Conservation (phyloP, 208 protist species). For the Acanthamoeba healyi region DNA sequence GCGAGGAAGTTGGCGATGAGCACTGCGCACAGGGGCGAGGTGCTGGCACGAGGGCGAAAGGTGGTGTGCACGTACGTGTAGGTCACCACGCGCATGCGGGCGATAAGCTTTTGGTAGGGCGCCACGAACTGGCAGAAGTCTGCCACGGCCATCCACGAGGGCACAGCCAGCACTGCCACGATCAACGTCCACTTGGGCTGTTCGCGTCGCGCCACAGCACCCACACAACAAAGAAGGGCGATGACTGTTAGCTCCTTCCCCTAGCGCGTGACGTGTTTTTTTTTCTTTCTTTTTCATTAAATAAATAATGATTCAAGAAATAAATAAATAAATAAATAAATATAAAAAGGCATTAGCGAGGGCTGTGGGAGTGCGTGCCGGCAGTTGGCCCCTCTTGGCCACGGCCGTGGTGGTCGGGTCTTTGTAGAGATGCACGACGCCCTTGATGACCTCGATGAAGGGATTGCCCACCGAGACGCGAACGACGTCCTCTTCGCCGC, state of each 20-base stretch:
- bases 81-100: conserved; percentile 22
- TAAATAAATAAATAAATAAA: conserved; percentile 8
- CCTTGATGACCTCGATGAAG: conserved; percentile 58
- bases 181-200: conserved; percentile 38
- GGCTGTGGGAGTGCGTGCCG: neutral
- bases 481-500: neutral
- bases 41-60: neutral
- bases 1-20: no score
- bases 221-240: neutral
- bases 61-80: neutral
- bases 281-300: neutral
- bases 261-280: neutral
- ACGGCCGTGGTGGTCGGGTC: neutral
- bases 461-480: conserved; percentile 24
- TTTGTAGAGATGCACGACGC: conserved; percentile 60
- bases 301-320: neutral
- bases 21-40: no score
- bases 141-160: neutral
- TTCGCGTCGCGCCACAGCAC: neutral
- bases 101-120: conserved; percentile 57
- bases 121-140: conserved; percentile 69
- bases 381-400: conserved; percentile 11
- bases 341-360: neutral
- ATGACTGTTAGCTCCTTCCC: no score
- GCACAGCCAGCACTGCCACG: conserved; percentile 51